Base-by-base conservation (phyloP, 2,329 filamentous ascomycete genomes). In the Erysiphe neolycopersici region DNA sequence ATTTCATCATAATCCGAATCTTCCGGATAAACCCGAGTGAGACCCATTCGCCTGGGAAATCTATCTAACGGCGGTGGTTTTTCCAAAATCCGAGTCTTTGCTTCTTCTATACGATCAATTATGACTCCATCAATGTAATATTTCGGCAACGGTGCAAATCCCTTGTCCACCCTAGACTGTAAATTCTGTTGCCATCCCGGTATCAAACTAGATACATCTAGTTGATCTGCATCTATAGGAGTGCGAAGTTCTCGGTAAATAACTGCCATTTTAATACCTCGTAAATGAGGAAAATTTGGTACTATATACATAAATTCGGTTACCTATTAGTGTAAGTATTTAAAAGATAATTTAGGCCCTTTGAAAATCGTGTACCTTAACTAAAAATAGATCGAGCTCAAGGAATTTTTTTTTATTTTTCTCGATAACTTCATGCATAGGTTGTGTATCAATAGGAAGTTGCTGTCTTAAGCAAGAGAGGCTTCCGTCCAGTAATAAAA, bases 311-410 rank as follows among this genome's bases (percentile, higher is more conserved):
- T 65, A 46, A 77, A 63, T 50, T 78, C 73, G 29, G 71, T 73
- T 43, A 71, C 61, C 71, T 75, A 49, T 1, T 37, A 11, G 30
- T 6, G 32, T 52, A 17, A 51, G 48, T 46, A 56, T 45, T 17
- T 2, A 4, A 29, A 8, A 8, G 22, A 38, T 19, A 16, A 30
- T 5, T 18, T 13, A 8, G 16, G 13, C 18, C 12, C 38, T 29
- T 16, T 19, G 40, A 47, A 62, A 16, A 19, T 35, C 6, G 4
- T 17, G 48, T 58, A 76, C 71, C 63, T 74, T 76, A 48, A 78
- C 67, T 51, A 77, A 76, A 54, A 77, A 78, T 64, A 76, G 64
- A 50, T 76, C 68, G 53, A 69, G 66, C 16, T 64, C 63, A 47
- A 64, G 57, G 54, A 76, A 58, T 4, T 56, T 49, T 16, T 44